A percentile compares a stretch with the other conserved stretches of the same genome.
Evolutionary conservation across 2,329 filamentous ascomycete genomes (phyloP).

Genomic region (Periconia digitata): DNA sequence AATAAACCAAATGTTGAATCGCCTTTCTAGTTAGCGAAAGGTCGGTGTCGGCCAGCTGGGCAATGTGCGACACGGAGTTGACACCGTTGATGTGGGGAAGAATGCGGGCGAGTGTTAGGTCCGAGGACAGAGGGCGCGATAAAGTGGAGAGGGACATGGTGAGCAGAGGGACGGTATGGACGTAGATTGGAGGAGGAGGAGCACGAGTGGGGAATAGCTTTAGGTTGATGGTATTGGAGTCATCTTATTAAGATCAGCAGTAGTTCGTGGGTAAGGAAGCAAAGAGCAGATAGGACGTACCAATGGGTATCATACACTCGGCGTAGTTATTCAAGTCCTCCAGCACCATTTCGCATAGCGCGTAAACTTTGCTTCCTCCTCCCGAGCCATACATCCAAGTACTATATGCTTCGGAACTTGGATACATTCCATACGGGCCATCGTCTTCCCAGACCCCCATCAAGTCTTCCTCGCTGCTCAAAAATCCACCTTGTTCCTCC

Average conservation of each 20-base stretch:
- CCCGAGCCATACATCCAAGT: constrained; percentile 26
- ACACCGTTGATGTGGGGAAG: constrained; percentile 88
- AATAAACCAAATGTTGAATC: constrained; percentile 87
- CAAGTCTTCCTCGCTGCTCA: constrained; percentile 62
- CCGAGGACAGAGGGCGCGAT: constrained; percentile 59
- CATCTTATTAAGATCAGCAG: constrained; percentile 58
- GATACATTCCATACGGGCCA: constrained; percentile 8
- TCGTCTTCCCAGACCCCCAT: constrained; percentile 33
- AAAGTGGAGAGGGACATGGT: constrained; percentile 52
- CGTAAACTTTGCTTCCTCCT: constrained; percentile 59
- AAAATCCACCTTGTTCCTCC: constrained; percentile 86
- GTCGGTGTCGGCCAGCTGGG: constrained; percentile 81
- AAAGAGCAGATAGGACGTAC: constrained; percentile 53
- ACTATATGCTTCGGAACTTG: background rate
- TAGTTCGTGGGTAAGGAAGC: background rate
- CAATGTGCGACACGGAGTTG: constrained; percentile 84
- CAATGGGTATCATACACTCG: constrained; percentile 97
- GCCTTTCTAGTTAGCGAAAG: constrained; percentile 83
- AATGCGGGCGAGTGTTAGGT: constrained; percentile 76
- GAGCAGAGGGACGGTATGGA: constrained; percentile 87
- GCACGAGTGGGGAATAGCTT: constrained; percentile 87
- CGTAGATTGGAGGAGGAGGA: constrained; percentile 73
- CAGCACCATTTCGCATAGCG: constrained; percentile 79
- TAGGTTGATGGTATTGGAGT: constrained; percentile 93
- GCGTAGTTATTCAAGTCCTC: constrained; percentile 96